phyloP scores from a whole-genome alignment of 2,329 filamentous ascomycete species.

The Fusarium luffae region DNA sequence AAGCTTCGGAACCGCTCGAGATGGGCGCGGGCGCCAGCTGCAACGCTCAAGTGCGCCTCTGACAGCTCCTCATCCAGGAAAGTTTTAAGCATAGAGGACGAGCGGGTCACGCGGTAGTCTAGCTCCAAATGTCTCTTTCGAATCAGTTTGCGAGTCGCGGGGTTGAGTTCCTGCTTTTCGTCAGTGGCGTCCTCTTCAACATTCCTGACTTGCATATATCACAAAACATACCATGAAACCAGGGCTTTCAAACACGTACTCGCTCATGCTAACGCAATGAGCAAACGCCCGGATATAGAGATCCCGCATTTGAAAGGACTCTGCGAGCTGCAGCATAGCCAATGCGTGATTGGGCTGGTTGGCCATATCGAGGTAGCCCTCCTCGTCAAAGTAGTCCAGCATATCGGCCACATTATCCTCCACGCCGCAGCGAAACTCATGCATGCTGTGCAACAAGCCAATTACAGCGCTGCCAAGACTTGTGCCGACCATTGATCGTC shows the following conservation, averaged over 20 bases:
- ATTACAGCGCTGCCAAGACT: constrained; percentile 73
- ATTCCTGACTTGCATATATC: constrained; percentile 55
- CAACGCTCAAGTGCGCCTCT: constrained; percentile 72
- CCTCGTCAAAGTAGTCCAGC: constrained; percentile 72
- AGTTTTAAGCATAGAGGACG: constrained; percentile 67
- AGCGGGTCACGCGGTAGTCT: constrained; percentile 69
- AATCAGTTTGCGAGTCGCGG: constrained; percentile 72
- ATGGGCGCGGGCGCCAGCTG: constrained; percentile 70
- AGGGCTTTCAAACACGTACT: constrained; percentile 63
- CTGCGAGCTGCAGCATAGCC: constrained; percentile 74
- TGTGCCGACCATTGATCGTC: constrained; percentile 73
- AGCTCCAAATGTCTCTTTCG: constrained; percentile 72
- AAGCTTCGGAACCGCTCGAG: constrained; percentile 79
- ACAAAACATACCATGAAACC: constrained; percentile 70
- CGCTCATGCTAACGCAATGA: constrained; percentile 83
- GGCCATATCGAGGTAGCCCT: constrained; percentile 76
- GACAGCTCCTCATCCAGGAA: constrained; percentile 80
- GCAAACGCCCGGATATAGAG: constrained; percentile 79
- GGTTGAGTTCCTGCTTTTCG: constrained; percentile 57
- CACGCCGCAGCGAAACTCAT: constrained; percentile 65
- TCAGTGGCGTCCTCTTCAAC: constrained; percentile 38
- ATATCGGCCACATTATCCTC: constrained; percentile 71
- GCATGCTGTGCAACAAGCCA: constrained; percentile 72
- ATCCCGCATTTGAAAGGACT: constrained; percentile 70
- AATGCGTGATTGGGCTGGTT: constrained; percentile 75